phyloP scores from a whole-genome alignment of 768 basidiomycete species.

The Agaricus sinodeliciosus region DNA sequence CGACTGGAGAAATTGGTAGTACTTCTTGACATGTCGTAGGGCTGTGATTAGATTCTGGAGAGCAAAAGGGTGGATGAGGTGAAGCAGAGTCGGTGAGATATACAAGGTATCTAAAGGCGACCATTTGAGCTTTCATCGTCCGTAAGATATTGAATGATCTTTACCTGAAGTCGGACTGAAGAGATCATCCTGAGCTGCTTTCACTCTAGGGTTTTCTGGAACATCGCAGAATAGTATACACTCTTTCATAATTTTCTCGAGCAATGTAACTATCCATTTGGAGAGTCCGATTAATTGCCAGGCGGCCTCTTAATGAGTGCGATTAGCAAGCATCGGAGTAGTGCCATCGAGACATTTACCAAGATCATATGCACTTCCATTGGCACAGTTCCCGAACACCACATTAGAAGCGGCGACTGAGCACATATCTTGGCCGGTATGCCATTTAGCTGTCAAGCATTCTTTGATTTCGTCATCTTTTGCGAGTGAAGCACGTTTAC shows the following conservation, averaged over 20 bases:
- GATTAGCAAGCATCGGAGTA: neutral
- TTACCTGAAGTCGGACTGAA: conserved; percentile 10
- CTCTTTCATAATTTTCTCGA: conserved; percentile 55
- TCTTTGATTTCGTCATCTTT: conserved; percentile 31
- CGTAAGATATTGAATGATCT: neutral
- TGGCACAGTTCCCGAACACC: conserved; percentile 64
- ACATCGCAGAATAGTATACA: conserved; percentile 33
- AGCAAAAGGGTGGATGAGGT: conserved; percentile 56
- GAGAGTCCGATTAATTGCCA: conserved; percentile 68
- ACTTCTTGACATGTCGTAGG: conserved; percentile 50
- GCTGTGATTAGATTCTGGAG: conserved; percentile 44
- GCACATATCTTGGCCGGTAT: conserved; percentile 59
- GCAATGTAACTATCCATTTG: conserved; percentile 53
- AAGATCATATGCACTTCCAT: conserved; percentile 55
- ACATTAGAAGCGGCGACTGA: conserved; percentile 52
- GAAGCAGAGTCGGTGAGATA: conserved; percentile 34
- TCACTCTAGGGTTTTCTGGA: conserved; percentile 8
- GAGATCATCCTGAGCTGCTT: conserved; percentile 10
- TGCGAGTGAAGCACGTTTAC: conserved; percentile 15
- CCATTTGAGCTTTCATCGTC: neutral
- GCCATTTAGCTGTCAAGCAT: conserved; percentile 41
- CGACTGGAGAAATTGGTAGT: conserved; percentile 45
- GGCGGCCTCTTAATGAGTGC: conserved; percentile 42
- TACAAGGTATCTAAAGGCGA: neutral
- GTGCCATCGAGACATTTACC: conserved; percentile 29